A percentile compares a stretch with the other conserved stretches of the same genome.
phyloP scores from a whole-genome alignment of 1,139 yeast genomes.

The Zygoascus meyerae region DNA sequence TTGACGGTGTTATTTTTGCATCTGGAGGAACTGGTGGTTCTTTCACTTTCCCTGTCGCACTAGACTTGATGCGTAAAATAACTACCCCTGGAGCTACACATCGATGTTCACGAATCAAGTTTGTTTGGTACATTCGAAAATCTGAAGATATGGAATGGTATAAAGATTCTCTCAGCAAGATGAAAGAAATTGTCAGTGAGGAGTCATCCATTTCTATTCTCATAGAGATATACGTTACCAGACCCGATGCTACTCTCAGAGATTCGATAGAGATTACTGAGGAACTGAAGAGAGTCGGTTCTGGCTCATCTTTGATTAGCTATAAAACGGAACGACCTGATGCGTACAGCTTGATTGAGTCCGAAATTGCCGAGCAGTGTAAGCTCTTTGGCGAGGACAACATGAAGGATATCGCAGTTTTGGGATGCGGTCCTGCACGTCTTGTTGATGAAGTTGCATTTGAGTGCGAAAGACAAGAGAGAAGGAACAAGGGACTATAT shows the following conservation, averaged over 20 bases:
- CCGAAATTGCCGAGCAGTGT: slow-evolving; percentile 6
- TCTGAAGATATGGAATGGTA: slow-evolving; percentile 37
- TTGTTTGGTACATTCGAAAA: slow-evolving; percentile 38
- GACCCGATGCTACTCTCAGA: slow-evolving; percentile 26
- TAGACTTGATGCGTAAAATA: slow-evolving; percentile 36
- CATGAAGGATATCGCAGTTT: slow-evolving; percentile 32
- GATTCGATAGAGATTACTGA: not conserved
- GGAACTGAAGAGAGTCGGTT: not conserved
- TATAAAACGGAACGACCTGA: slow-evolving; percentile 1
- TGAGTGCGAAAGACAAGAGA: slow-evolving; percentile 33
- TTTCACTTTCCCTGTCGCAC: slow-evolving; percentile 43
- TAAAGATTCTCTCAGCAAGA: slow-evolving; percentile 33
- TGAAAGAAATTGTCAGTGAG: slow-evolving; percentile 9
- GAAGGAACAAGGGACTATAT: slow-evolving; percentile 23
- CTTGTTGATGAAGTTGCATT: slow-evolving; percentile 32
- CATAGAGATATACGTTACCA: slow-evolving; percentile 28
- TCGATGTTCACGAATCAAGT: slow-evolving; percentile 26
- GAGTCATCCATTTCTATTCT: slow-evolving; percentile 23
- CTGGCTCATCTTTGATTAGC: not conserved
- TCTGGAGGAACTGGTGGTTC: slow-evolving; percentile 47
- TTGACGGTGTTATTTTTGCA: slow-evolving; percentile 40
- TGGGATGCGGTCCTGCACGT: slow-evolving; percentile 38
- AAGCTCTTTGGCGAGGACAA: slow-evolving; percentile 1
- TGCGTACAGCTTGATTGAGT: slow-evolving; percentile 3
- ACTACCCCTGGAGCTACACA: slow-evolving; percentile 30